Evolutionary conservation across 176 grass and related monocot genomes (phyloP).

Genomic region (Oryza glumipatula): DNA sequence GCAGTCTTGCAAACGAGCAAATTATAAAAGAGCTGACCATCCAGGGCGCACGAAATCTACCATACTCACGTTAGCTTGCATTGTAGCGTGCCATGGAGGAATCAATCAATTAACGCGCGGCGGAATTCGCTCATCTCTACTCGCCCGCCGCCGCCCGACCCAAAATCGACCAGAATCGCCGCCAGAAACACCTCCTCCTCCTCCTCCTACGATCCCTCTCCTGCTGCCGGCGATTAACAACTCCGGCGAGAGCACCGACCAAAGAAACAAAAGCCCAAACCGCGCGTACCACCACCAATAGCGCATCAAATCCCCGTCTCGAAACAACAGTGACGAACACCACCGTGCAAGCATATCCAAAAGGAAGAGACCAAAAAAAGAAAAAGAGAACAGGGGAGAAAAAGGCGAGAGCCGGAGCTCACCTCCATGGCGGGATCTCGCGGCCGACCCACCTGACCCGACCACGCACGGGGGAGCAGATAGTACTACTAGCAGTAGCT

Average conservation of each 20-base stretch:
- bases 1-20: not conserved
- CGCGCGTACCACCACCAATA: too few species aligned
- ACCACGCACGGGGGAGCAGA: too few species aligned
- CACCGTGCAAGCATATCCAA: too few species aligned
- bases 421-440: slow-evolving; percentile 60
- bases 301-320: too few species aligned
- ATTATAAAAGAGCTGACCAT: not conserved
- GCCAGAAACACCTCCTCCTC: not conserved
- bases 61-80: not conserved
- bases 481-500: too few species aligned
- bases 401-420: slow-evolving; percentile 1
- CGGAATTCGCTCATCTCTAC: too few species aligned
- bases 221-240: not conserved
- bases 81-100: too few species aligned
- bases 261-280: not conserved
- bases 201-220: not conserved
- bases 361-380: not conserved
- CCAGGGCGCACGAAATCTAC: not conserved
- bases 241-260: not conserved
- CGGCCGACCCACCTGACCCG: not conserved
- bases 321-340: too few species aligned
- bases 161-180: not conserved
- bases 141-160: not conserved
- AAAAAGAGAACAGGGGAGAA: too few species aligned
- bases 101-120: too few species aligned